Percentiles rank a stretch among this genome's conserved stretches.
phyloP scores from a whole-genome alignment of 108 stramenopile species.

The Nitzschia sp. region DNA sequence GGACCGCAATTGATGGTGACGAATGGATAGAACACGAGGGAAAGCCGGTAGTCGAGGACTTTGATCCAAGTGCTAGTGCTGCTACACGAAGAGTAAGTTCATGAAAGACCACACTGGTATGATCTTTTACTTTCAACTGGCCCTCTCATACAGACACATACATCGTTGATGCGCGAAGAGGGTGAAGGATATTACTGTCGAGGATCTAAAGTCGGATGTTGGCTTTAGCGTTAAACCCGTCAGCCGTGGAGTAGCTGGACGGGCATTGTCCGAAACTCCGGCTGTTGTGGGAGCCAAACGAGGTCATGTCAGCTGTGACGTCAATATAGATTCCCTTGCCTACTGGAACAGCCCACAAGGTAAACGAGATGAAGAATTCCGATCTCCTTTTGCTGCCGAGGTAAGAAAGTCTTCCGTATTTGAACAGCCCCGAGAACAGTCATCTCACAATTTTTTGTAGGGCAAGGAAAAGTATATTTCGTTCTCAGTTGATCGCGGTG shows the following conservation, averaged over 20 bases:
- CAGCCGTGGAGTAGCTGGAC: conserved; percentile 68
- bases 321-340: conserved; percentile 74
- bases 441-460: conserved; percentile 4
- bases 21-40: conserved; percentile 61
- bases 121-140: no score
- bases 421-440: conserved; percentile 10
- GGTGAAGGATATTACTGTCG: conserved; percentile 10
- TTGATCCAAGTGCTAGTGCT: neutral
- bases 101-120: no score
- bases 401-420: neutral
- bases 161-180: conserved; percentile 1
- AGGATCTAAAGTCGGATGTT: conserved; percentile 30
- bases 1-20: conserved; percentile 78
- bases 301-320: conserved; percentile 67
- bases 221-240: conserved; percentile 36
- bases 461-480: conserved; percentile 56
- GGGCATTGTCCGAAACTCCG: conserved; percentile 73
- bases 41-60: conserved; percentile 20
- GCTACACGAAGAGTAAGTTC: neutral
- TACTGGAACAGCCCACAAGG: conserved; percentile 87
- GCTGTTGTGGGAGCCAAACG: conserved; percentile 69
- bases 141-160: no score
- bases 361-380: conserved; percentile 42
- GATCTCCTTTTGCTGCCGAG: conserved; percentile 57
- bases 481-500: conserved; percentile 72